Conservation (phyloP, 2,329 filamentous ascomycete species). For the Hypoxylon sp. region DNA sequence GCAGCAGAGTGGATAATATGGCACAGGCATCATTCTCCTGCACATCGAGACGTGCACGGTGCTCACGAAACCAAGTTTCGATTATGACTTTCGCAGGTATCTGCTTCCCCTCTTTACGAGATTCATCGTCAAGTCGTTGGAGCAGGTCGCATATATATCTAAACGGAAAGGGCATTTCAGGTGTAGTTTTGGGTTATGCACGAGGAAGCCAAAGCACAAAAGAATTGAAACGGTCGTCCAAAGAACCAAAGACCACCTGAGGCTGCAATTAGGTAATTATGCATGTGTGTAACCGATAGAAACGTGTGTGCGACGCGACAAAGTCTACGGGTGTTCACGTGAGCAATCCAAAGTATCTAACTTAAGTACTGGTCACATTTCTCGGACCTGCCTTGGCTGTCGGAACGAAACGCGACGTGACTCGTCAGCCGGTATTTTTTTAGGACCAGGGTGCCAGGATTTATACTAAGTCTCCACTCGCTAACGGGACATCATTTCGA, state of each 20-base stretch:
- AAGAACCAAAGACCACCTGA: slow-evolving; percentile 15
- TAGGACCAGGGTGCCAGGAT: slow-evolving; percentile 15
- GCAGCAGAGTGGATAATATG: slow-evolving; percentile 81
- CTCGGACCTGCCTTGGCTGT: not conserved
- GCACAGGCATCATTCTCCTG: slow-evolving; percentile 71
- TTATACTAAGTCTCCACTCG: slow-evolving; percentile 20
- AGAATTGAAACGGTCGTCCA: slow-evolving; percentile 2
- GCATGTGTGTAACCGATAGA: slow-evolving; percentile 15
- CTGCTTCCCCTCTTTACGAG: slow-evolving; percentile 54
- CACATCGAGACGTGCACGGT: slow-evolving; percentile 71
- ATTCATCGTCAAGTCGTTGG: slow-evolving; percentile 71
- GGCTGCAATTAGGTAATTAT: slow-evolving; percentile 14
- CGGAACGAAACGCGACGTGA: not conserved
- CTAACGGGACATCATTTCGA: slow-evolving; percentile 49
- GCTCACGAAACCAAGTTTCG: slow-evolving; percentile 76
- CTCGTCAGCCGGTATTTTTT: slow-evolving; percentile 24
- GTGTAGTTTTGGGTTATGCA: slow-evolving; percentile 1
- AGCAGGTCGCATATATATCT: slow-evolving; percentile 81
- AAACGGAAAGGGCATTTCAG: slow-evolving; percentile 72
- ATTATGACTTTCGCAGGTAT: slow-evolving; percentile 59
- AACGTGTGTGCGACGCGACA: slow-evolving; percentile 44
- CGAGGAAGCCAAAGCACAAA: slow-evolving; percentile 6
- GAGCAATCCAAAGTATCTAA: slow-evolving; percentile 22
- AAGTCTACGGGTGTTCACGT: slow-evolving; percentile 50
- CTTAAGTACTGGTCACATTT: slow-evolving; percentile 9